These are phyloP conservation scores for Stephanodiscus minutulus DNA, from an alignment of 108 stramenopile species.

Conservation along the genomic window DNA sequence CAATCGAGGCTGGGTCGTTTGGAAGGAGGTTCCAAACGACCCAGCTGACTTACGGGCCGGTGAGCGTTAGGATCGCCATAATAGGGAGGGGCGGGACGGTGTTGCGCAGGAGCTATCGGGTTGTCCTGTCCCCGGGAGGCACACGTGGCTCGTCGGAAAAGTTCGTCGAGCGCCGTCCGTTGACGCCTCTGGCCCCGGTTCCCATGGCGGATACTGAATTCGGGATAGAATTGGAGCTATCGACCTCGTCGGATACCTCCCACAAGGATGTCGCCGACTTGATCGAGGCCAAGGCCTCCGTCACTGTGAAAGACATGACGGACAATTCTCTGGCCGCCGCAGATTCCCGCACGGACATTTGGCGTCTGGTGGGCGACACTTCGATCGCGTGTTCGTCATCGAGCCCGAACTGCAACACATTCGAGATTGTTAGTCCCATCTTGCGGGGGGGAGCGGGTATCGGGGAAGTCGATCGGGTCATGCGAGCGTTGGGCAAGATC, in stretches of 20 bases:
- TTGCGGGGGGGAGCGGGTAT: slow-evolving; percentile 48
- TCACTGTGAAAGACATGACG: neutral
- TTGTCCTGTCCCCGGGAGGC: slow-evolving; percentile 3
- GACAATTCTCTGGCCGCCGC: neutral
- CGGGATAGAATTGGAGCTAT: slow-evolving; percentile 53
- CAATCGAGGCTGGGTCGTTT: slow-evolving; percentile 20
- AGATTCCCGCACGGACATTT: neutral
- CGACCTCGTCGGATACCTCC: slow-evolving; percentile 7
- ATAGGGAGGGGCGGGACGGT: slow-evolving; percentile 41
- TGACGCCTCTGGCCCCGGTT: slow-evolving; percentile 3
- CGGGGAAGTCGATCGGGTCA: slow-evolving; percentile 21
- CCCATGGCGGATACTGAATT: slow-evolving; percentile 25
- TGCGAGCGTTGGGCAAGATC: slow-evolving; percentile 20
- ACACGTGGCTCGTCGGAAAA: neutral
- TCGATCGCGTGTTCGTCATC: slow-evolving; percentile 27
- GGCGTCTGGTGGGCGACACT: slow-evolving; percentile 48
- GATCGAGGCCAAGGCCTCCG: neutral
- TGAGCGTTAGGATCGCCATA: slow-evolving; percentile 31
- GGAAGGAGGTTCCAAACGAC: slow-evolving; percentile 37
- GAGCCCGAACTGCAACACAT: slow-evolving; percentile 43
- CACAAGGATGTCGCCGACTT: slow-evolving; percentile 10
- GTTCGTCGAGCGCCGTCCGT: slow-evolving; percentile 19
- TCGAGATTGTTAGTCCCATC: slow-evolving; percentile 57
- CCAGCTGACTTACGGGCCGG: slow-evolving; percentile 36
- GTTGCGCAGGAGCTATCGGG: neutral